Percentiles rank a stretch among this genome's conserved stretches.
Evolutionary conservation across 805 yeast species (phyloP).

Genomic region (Wickerhamomyces hampshirensis): DNA sequence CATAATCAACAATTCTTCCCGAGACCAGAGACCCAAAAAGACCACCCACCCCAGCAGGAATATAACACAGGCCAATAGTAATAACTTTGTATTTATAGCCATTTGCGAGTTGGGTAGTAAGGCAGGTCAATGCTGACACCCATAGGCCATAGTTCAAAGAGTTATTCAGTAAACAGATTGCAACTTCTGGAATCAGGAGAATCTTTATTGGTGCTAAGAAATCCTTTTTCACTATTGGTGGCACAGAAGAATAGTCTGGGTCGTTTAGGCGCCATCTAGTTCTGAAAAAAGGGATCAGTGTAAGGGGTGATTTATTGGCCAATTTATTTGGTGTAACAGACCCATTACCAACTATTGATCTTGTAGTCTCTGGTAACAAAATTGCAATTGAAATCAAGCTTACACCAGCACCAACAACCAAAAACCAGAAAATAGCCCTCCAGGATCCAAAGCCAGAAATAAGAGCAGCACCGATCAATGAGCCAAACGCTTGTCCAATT

Average conservation of each 20-base stretch:
- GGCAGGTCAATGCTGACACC: constrained; percentile 64
- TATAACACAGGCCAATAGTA: constrained; percentile 64
- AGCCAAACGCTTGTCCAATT: constrained; percentile 75
- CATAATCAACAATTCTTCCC: constrained; percentile 53
- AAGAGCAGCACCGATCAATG: constrained; percentile 51
- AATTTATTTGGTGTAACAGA: constrained; percentile 45
- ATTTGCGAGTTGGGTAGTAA: constrained; percentile 48
- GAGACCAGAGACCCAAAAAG: constrained; percentile 52
- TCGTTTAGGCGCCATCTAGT: constrained; percentile 23
- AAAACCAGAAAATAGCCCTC: constrained; percentile 77
- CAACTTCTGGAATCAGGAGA: constrained; percentile 38
- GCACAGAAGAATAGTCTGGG: constrained; percentile 29
- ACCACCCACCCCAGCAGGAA: constrained; percentile 71
- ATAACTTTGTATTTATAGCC: constrained; percentile 47
- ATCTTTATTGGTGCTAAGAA: constrained; percentile 39
- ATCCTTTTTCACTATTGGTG: constrained; percentile 22
- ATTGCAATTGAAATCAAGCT: constrained; percentile 31
- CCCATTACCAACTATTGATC: constrained; percentile 73
- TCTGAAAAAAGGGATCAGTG: constrained; percentile 18
- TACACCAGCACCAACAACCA: constrained; percentile 58
- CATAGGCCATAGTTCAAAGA: constrained; percentile 65
- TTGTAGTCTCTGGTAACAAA: constrained; percentile 68
- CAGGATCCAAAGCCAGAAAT: constrained; percentile 46
- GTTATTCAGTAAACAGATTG: constrained; percentile 47
- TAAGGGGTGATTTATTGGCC: constrained; percentile 42